These are phyloP conservation scores for Lentithecium fluviatile DNA, from an alignment of 495 filamentous ascomycete species.

Conservation along the genomic window DNA sequence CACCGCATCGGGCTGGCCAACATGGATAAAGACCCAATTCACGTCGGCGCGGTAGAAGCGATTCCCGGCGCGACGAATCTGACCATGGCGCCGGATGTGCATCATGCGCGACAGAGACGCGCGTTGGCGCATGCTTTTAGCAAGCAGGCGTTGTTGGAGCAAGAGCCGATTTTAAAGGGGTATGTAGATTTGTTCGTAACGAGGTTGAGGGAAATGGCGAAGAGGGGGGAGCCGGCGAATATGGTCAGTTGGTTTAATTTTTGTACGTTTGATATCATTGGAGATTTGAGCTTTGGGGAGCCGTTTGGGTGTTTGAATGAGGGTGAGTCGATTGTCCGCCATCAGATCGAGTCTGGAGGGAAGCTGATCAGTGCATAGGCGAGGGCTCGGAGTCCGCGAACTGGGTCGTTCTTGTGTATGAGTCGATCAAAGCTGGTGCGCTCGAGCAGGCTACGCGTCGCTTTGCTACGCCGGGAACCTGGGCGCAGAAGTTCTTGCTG, in stretches of 20 bases:
- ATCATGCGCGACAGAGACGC: slow-evolving; percentile 38
- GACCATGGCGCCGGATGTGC: slow-evolving; percentile 39
- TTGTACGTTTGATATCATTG: slow-evolving; percentile 44
- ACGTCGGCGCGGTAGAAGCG: slow-evolving; percentile 38
- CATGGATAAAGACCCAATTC: slow-evolving; percentile 42
- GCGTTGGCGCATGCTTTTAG: slow-evolving; percentile 39
- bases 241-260: slow-evolving; percentile 42
- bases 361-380: slow-evolving; percentile 17
- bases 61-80: slow-evolving; percentile 40
- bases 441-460: slow-evolving; percentile 37
- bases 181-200: slow-evolving; percentile 40
- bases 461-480: slow-evolving; percentile 35
- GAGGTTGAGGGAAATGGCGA: slow-evolving; percentile 32
- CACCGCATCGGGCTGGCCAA: slow-evolving; percentile 31
- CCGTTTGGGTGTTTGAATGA: slow-evolving; percentile 41
- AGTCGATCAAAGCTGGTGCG: slow-evolving; percentile 37
- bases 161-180: slow-evolving; percentile 39
- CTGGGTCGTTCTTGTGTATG: slow-evolving; percentile 40
- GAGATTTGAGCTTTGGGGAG: slow-evolving; percentile 43
- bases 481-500: slow-evolving; percentile 30
- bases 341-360: no score
- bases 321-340: no score
- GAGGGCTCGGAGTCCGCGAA: slow-evolving; percentile 31
- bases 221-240: slow-evolving; percentile 34
- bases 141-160: slow-evolving; percentile 38